Evolutionary conservation across 352 stramenopile genomes (phyloP), one percentile per base, ranked within the genome.

Genomic region (Pythium plurisporium): DNA sequence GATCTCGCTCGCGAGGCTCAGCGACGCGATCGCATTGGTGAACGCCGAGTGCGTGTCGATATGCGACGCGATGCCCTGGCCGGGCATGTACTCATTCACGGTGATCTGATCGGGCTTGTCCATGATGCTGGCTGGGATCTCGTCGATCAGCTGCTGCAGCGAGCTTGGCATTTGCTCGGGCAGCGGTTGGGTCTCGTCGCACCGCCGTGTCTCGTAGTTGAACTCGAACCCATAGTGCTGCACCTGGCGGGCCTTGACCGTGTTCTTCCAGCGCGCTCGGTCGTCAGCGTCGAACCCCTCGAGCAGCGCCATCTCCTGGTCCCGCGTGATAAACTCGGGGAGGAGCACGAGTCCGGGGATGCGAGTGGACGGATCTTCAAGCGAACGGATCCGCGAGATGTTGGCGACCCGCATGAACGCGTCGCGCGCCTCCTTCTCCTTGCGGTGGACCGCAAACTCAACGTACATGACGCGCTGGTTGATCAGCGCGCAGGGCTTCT

Each of bases 41-140:
- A 96, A 97, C 6, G 86, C 87, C 26, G 80, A 92, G 61, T 96
- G 87, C 6, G 87, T 95, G 62, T 97, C 89, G 25, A 94, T 72
- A 54, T 97, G 89, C 25, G 80, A 80, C 8, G 87, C 76, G 54
- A 97, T 96, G 31, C 87, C 89, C 59, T 96, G 85, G 17, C 88
- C 88, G 0, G 86, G 87, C 34, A 87, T 46, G 72, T 97, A 97
- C 55, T 96, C 89, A 62, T 97, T 97, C 44, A 90, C 75, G 1
- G 84, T 94, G 62, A 94, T 87, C 64, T 94, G 84, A 43, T 94
- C 74, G 0, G 82, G 82, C 48, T 27, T 74, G 43, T 79, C 74
- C 76, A 91, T 89, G 51, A 89, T 55, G 0, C 66, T 73, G 8
- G 64, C 50, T 2, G 72, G 67, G 27, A 93, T 88, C 46, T 72